Evolutionary conservation across 2,329 filamentous ascomycete species (phyloP).

Genomic region (Fusarium pseudograminearum): DNA sequence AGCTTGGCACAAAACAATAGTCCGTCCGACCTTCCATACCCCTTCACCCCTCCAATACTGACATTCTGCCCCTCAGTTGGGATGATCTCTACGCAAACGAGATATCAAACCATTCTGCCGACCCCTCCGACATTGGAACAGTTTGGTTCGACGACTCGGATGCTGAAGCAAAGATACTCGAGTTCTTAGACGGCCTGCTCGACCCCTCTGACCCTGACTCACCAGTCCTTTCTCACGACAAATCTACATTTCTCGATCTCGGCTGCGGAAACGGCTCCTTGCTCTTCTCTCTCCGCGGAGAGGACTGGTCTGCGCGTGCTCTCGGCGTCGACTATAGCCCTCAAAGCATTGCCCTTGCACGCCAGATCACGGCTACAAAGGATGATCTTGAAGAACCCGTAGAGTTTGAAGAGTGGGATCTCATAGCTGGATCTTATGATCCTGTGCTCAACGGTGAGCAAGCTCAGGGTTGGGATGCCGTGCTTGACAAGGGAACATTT

Average conservation of each 20-base stretch:
- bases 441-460: conserved; percentile 51
- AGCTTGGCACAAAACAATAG: conserved; percentile 92
- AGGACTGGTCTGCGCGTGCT: conserved; percentile 74
- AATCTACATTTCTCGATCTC: conserved; percentile 81
- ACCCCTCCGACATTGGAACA: conserved; percentile 85
- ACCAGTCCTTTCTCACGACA: conserved; percentile 42
- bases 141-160: conserved; percentile 97
- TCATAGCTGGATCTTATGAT: conserved; percentile 61
- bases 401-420: conserved; percentile 71
- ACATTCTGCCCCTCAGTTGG: conserved; percentile 67
- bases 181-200: conserved; percentile 67
- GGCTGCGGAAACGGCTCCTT: conserved; percentile 95
- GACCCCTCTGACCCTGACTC: conserved; percentile 44
- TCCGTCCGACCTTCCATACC: conserved; percentile 74
- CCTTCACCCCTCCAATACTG: conserved; percentile 12
- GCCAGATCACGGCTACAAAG: conserved; percentile 64
- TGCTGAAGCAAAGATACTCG: conserved; percentile 83
- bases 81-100: conserved; percentile 79
- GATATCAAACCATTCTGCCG: conserved; percentile 75
- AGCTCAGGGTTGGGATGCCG: conserved; percentile 80
- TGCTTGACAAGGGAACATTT: conserved; percentile 98
- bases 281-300: conserved; percentile 80
- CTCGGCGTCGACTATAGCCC: conserved; percentile 90
- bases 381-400: conserved; percentile 47
- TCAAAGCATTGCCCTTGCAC: conserved; percentile 79